Evolutionary conservation across 1,139 yeast species (phyloP).

Genomic region (Insectozyma bohioensis): DNA sequence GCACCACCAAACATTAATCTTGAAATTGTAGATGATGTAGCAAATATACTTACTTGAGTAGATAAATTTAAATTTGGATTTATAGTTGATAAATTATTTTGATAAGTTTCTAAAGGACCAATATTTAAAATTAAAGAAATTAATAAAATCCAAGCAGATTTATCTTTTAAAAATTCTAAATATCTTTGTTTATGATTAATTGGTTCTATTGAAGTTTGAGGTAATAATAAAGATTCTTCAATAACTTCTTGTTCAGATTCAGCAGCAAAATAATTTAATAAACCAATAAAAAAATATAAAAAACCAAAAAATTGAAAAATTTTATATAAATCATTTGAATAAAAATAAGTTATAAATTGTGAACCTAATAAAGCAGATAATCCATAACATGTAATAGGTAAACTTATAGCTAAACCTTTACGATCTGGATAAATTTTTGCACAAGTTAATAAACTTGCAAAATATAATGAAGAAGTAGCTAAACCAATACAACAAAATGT

Average conservation of each 20-base stretch:
- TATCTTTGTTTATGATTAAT: conserved; percentile 50
- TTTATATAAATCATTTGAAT: conserved; percentile 45
- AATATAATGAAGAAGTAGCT: conserved; percentile 80
- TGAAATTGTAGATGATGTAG: conserved; percentile 39
- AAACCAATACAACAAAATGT: conserved; percentile 62
- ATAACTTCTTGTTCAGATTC: conserved; percentile 58
- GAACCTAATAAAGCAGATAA: conserved; percentile 68
- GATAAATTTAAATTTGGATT: conserved; percentile 49
- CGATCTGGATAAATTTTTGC: conserved; percentile 76
- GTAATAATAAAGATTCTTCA: conserved; percentile 20
- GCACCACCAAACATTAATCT: conserved; percentile 65
- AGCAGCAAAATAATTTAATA: conserved; percentile 60
- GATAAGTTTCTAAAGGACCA: conserved; percentile 88
- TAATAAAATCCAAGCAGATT: conserved; percentile 64
- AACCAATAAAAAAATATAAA: conserved; percentile 56
- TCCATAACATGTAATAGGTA: conserved; percentile 89
- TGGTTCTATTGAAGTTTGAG: conserved; percentile 32
- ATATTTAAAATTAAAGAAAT: conserved; percentile 63
- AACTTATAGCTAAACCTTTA: conserved; percentile 79
- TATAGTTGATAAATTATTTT: conserved; percentile 59
- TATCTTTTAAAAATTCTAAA: conserved; percentile 54
- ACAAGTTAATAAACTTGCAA: conserved; percentile 76
- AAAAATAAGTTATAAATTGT: conserved; percentile 46
- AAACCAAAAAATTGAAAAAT: conserved; percentile 61
- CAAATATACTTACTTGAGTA: conserved; percentile 41